A percentile compares a stretch with the other conserved stretches of the same genome.
phyloP scores from a whole-genome alignment of 345 rosid species.

The Syzygium oleosum region DNA sequence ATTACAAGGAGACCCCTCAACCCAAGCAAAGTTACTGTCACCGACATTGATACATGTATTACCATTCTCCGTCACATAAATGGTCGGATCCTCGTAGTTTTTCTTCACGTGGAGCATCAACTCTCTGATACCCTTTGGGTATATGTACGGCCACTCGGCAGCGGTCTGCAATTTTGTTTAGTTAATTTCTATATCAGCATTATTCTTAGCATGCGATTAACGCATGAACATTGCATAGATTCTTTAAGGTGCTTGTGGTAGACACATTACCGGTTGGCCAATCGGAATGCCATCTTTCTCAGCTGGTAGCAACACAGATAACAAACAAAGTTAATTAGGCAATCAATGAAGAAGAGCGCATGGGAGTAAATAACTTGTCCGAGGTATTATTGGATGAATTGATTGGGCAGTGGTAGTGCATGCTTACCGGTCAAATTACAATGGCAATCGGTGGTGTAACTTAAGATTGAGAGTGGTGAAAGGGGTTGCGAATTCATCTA shows the following conservation, averaged over 20 bases:
- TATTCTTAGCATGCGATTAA: background rate
- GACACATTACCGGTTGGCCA: slow-evolving; percentile 19
- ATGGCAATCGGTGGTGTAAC: slow-evolving; percentile 18
- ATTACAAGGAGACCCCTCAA: background rate
- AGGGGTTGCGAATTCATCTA: background rate
- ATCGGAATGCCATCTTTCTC: slow-evolving; percentile 23
- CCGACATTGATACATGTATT: background rate
- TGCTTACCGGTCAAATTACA: slow-evolving; percentile 4
- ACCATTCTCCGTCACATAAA: slow-evolving; percentile 43
- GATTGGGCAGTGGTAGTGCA: background rate
- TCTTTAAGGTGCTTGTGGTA: background rate
- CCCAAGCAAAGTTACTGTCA: background rate
- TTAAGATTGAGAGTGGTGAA: background rate
- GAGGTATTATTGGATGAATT: background rate
- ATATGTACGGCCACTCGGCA: slow-evolving; percentile 19
- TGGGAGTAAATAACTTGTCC: background rate
- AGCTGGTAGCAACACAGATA: slow-evolving; percentile 6
- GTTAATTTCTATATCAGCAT: background rate
- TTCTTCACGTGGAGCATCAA: slow-evolving; percentile 8
- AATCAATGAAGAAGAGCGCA: background rate
- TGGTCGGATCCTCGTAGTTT: slow-evolving; percentile 16
- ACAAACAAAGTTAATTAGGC: background rate
- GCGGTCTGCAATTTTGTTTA: slow-evolving; percentile 14
- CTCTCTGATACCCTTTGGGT: slow-evolving; percentile 24
- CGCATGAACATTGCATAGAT: background rate